Evolutionary conservation across 352 stramenopile genomes (phyloP).

Genomic region (Globisporangium middletonii): DNA sequence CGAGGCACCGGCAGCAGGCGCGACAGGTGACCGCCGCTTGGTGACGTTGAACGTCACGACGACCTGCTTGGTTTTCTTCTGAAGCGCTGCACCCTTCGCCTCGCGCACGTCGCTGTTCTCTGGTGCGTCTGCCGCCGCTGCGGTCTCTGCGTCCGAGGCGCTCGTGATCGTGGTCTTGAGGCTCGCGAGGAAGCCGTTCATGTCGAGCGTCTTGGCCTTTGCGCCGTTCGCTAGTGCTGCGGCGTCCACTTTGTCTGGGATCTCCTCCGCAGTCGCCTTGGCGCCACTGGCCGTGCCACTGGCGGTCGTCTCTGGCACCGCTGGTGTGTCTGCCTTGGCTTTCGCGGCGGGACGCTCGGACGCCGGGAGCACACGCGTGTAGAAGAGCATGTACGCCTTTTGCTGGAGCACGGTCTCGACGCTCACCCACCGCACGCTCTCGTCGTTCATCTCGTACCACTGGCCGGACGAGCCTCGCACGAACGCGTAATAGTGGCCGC

Average conservation of each 20-base stretch:
- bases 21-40: too few species aligned
- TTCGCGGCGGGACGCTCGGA: constrained; percentile 23
- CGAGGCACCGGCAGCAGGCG: too few species aligned
- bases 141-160: background rate
- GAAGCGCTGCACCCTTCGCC: constrained; percentile 7
- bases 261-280: constrained; percentile 10
- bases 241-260: constrained; percentile 8
- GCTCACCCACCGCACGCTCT: constrained; percentile 81
- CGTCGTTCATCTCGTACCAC: constrained; percentile 93
- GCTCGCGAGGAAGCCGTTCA: constrained; percentile 64
- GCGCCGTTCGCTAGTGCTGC: background rate
- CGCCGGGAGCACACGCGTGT: constrained; percentile 60
- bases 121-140: constrained; percentile 2
- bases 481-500: constrained; percentile 90
- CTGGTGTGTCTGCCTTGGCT: constrained; percentile 23
- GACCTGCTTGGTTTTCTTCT: constrained; percentile 18
- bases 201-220: constrained; percentile 43
- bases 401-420: constrained; percentile 83
- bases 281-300: background rate
- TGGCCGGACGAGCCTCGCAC: constrained; percentile 83
- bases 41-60: constrained; percentile 34
- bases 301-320: too few species aligned
- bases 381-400: constrained; percentile 91
- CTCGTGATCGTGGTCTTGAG: constrained; percentile 35
- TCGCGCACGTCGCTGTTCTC: background rate